Evolutionary conservation across 352 stramenopile species (phyloP), one percentile per base, ranked within the genome.

Genomic region (Aphanomyces invadans): DNA sequence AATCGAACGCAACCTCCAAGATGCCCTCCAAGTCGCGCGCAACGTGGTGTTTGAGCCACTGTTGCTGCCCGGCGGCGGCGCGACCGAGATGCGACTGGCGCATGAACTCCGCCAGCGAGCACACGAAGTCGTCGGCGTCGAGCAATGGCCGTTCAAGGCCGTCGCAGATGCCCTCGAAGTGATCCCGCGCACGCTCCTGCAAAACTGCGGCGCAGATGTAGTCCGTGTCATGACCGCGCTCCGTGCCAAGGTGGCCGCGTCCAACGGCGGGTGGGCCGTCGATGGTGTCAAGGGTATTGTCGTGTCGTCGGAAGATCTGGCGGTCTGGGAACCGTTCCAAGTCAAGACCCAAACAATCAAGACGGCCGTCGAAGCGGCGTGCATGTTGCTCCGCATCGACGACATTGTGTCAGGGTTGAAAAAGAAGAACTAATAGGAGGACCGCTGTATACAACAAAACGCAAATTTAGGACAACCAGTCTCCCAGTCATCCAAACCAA

Each of bases 271-370:
- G 62, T 80, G 79, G 65, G 86, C 86, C 36, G 73, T 96, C 23
- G 83, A 96, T 68, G 88, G 88, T 46, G 83, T 95, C 48, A 89
- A 81, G 48, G 88, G 88, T 65, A 91, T 91, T 57, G 80, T 99
- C 62, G 97, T 91, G 2, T 81, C 95, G 76, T 98, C 98, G 81
- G 83, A 94, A 71, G 81, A 98, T 65, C 85, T 98, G 57, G 96
- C 92, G 54, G 95, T 99, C 68, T 99, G 96, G 96, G 97, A 99
- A 73, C 96, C 97, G n/a, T 99, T 98, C 75, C 86, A 96, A 75
- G 97, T 99, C 68, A 99, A 99, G 82, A 98, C 97, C 49, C 97
- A 99, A 89, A 98, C 97, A 26, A 98, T 99, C 81, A 99, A 99
- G 83, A 99, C 97, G 42, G 96, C 97, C 15, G 95, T 99, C 69